Evolutionary conservation across 768 basidiomycete genomes (phyloP), one percentile per base, ranked within the genome.

Genomic region (Russula ochroleuca): DNA sequence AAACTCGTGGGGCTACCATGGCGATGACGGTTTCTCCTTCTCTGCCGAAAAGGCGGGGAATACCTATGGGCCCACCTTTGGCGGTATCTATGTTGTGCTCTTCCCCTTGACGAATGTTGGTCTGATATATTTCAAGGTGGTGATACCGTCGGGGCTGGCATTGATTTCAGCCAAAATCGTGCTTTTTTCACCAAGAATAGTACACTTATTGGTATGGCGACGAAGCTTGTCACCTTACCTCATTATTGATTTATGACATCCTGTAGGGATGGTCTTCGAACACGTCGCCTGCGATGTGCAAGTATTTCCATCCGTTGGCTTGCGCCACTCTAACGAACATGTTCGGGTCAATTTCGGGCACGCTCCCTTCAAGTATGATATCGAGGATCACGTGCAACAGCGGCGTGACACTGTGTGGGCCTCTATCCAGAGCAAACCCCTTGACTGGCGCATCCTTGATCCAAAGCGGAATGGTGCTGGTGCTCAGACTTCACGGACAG

Each of bases 161-260:
- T 98, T 63, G 93, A 98, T 74, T 97, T 94, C 71, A 86, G 85
- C 49, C 84, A 82, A 21, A 81, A 90, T 62, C 80, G 81, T 60
- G 86, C 85, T 0, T 97, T 98, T 75, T 97, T 88, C 73, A 97
- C 94, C 35, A 94, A 90, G 77, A 96, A 96, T 63, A 91, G 92
- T 14, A 73, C 78, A 17, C 79, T 85, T 66, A 78, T 93, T 50
- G 86, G 90, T 88, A 70, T 43, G 70, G 28, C 41, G 8, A 47
- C 41, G 33, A 23, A 47, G 6, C 43, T 47, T 31, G 43, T 45
- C 54, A 31, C 52, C 41, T 59, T 70, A 59, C 9, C 48, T 43
- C 15, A 25, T 23, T 60, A 41, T 59, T 71, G 61, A 62, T 58
- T 33, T 49, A 56, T 63, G 49, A 57, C 50, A 40, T 40, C 48